Evolutionary conservation across 495 filamentous ascomycete genomes (phyloP).

Genomic region (Bacidia rubella): DNA sequence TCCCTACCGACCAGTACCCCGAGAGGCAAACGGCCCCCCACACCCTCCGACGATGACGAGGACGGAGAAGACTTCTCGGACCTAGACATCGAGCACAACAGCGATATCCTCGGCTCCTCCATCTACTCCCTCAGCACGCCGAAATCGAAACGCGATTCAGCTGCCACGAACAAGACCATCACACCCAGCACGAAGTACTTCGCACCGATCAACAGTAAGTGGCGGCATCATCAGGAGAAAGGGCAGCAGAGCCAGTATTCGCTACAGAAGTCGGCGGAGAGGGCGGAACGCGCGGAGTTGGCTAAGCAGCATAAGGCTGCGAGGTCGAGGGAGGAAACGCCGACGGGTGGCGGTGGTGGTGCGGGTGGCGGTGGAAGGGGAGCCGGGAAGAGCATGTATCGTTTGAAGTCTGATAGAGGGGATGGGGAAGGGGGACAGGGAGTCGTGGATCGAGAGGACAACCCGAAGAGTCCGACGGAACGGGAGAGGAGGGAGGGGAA

Average conservation of each 20-base stretch:
- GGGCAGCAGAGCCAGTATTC: slow-evolving; percentile 33
- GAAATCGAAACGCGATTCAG: slow-evolving; percentile 28
- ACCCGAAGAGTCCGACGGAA: background rate
- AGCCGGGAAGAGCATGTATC: slow-evolving; percentile 9
- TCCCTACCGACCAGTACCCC: background rate
- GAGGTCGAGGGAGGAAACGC: slow-evolving; percentile 26
- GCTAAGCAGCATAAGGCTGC: slow-evolving; percentile 19
- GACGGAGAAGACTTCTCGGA: slow-evolving; percentile 1
- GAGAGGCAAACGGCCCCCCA: background rate
- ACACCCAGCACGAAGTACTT: slow-evolving; percentile 25
- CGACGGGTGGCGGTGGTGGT: slow-evolving; percentile 19
- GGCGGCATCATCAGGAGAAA: slow-evolving; percentile 26
- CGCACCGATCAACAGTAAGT: slow-evolving; percentile 30
- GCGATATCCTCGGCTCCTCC: slow-evolving; percentile 30
- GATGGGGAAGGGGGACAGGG: too few relatives aligned
- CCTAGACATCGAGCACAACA: slow-evolving; percentile 14
- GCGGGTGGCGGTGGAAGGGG: slow-evolving; percentile 24
- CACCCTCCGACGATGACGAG: slow-evolving; percentile 3
- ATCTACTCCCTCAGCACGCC: slow-evolving; percentile 19
- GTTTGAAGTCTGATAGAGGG: slow-evolving; percentile 3
- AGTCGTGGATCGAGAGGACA: background rate
- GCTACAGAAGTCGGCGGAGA: slow-evolving; percentile 36
- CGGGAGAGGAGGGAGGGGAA: slow-evolving; percentile 21
- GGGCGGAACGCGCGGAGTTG: slow-evolving; percentile 28
- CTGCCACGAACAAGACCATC: slow-evolving; percentile 30